Conservation (phyloP, 768 basidiomycete genomes). For the Phylloporus arenicola region DNA sequence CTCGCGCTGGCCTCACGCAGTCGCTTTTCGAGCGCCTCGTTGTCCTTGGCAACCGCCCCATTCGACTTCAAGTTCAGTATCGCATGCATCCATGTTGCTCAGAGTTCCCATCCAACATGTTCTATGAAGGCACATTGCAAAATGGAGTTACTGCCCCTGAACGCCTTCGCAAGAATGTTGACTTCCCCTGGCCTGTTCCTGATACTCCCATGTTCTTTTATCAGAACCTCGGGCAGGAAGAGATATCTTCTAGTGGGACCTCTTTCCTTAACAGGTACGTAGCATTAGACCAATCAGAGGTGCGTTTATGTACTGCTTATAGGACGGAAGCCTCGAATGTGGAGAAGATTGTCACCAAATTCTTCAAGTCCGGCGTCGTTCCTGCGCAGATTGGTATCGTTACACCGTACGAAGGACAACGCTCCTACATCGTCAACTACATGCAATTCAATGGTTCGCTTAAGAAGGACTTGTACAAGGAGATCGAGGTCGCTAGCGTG, state of each 20-base stretch:
- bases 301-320: constrained; percentile 10
- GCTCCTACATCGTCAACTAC: constrained; percentile 97
- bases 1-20: constrained; percentile 96
- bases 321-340: constrained; percentile 99
- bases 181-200: constrained; percentile 97
- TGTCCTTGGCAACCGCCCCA: constrained; percentile 90
- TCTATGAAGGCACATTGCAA: constrained; percentile 97
- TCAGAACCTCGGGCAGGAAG: constrained; percentile 97
- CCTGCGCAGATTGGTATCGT: constrained; percentile 96
- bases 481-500: constrained; percentile 97
- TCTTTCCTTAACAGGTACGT: constrained; percentile 89
- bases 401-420: constrained; percentile 97
- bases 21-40: constrained; percentile 98
- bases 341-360: constrained; percentile 99
- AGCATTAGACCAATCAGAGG: background rate
- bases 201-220: constrained; percentile 99
- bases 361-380: constrained; percentile 98
- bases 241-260: constrained; percentile 97
- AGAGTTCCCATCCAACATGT: constrained; percentile 99
- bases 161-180: constrained; percentile 93
- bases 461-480: constrained; percentile 99
- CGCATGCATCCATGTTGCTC: constrained; percentile 99
- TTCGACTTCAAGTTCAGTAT: constrained; percentile 98
- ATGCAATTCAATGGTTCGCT: constrained; percentile 99
- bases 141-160: constrained; percentile 99